A percentile compares a stretch with the other conserved stretches of the same genome.
These are phyloP conservation scores for Leccinum fibrillosum DNA, from an alignment of 768 basidiomycete species.

Conservation along the genomic window DNA sequence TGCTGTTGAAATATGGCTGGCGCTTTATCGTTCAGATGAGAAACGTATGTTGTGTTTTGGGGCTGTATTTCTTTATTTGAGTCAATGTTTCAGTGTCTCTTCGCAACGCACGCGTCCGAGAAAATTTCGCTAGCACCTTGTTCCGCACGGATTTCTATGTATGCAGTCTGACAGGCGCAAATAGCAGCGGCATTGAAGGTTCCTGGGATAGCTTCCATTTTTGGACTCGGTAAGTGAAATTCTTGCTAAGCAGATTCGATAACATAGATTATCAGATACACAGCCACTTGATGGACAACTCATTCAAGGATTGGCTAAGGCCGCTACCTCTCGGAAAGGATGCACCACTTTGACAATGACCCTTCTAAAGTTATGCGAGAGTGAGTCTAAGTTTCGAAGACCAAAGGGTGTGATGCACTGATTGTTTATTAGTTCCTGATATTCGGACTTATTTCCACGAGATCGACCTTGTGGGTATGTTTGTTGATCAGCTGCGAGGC, in stretches of 20 bases:
- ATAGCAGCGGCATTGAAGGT: too few species aligned
- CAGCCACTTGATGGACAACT: background rate
- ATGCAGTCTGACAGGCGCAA: too few species aligned
- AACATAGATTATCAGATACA: too few species aligned
- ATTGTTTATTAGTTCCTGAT: slow-evolving; percentile 1
- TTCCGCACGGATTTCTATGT: too few species aligned
- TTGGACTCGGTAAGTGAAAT: too few species aligned
- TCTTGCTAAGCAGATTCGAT: background rate
- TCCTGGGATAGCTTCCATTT: too few species aligned
- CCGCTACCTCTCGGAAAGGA: background rate
- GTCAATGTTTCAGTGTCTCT: too few species aligned
- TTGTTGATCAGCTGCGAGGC: slow-evolving; percentile 16
- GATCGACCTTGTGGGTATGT: slow-evolving; percentile 1
- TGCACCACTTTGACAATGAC: slow-evolving; percentile 24
- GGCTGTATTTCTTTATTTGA: background rate
- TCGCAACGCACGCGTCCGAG: too few species aligned
- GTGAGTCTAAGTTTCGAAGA: slow-evolving; percentile 1
- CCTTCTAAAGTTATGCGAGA: slow-evolving; percentile 19
- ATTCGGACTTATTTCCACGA: slow-evolving; percentile 11
- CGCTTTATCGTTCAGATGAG: too few species aligned
- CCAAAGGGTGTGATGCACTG: background rate
- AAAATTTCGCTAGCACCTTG: too few species aligned
- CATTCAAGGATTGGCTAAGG: background rate
- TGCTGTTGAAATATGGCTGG: too few species aligned
- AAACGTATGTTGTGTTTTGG: background rate